Base-by-base conservation (phyloP, 768 basidiomycete species). In the Gloeopeniophorella convolvens region DNA sequence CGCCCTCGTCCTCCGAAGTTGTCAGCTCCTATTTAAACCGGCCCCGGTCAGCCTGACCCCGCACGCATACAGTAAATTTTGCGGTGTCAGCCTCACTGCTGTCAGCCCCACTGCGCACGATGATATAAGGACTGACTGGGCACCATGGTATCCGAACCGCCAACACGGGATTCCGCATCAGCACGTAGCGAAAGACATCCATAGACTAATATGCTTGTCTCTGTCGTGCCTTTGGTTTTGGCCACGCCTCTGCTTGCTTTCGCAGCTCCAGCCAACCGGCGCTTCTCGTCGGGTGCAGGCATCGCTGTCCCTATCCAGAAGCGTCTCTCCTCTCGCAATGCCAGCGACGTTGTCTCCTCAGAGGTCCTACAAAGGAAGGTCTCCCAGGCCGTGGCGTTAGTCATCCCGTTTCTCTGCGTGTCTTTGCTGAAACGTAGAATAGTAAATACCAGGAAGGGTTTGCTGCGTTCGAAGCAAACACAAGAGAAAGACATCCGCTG, bases 361-460 rank as follows among this genome's bases (percentile, higher is more conserved):
- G 21, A 24, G 8, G 13, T 40, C 13, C 26, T 40, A 15, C 39
- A 40, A n/a, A 9, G 23, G 13, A 40, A 24, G 13, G 10, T 40
- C 39, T 24, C 13, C 13, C 39, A 40, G n/a, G 23, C 42, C 12
- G n/a, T 44, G 7, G 36, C 2, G 45, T 39, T 20, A 9, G 26
- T 44, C 49, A 16, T 9, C 46, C 46, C 20, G 20, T 18, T 13
- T 43, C 26, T 21, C 44, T 48, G 10, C 15, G n/a, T 28, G 30
- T 31, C 3, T 28, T 26, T 44, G 20, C 47, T 48, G 11, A 48
- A 1, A 7, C 9, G 20, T 21, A 24, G n/a, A n/a, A 16, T 23
- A 77, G 77, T 35, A 78, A 78, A 68, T 59, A 73, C 44, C 58
- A 59, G 18, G 59, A 59, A 18, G 70, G 72, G 7, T 70, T 77